These are phyloP conservation scores for Yamadazyma laniorum DNA, from an alignment of 805 yeast species.

Conservation along the genomic window DNA sequence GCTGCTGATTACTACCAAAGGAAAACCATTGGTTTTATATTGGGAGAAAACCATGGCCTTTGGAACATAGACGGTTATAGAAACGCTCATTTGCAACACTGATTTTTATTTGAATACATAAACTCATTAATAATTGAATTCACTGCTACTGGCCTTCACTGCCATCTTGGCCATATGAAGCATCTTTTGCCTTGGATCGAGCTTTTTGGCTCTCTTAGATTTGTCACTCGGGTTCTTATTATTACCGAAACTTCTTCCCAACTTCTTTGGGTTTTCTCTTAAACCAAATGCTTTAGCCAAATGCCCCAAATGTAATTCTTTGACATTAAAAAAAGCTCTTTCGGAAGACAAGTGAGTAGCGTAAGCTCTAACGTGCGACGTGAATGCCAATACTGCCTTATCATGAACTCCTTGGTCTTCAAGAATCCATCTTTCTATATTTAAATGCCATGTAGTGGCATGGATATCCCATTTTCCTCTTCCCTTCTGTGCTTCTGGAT, in stretches of 20 bases:
- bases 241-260: conserved; percentile 46
- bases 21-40: conserved; percentile 58
- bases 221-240: conserved; percentile 10
- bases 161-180: conserved; percentile 71
- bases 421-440: conserved; percentile 83
- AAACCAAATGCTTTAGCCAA: conserved; percentile 92
- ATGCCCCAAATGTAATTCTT: conserved; percentile 87
- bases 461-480: conserved; percentile 77
- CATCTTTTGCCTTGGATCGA: conserved; percentile 72
- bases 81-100: conserved; percentile 11
- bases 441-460: conserved; percentile 95
- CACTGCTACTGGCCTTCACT: conserved; percentile 60
- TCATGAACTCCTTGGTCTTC: conserved; percentile 61
- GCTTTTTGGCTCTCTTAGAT: conserved; percentile 47
- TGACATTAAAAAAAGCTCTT: conserved; percentile 76
- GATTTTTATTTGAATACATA: background rate
- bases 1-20: conserved; percentile 57
- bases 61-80: conserved; percentile 47
- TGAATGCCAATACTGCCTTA: conserved; percentile 75
- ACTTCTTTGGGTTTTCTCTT: conserved; percentile 87
- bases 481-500: conserved; percentile 31
- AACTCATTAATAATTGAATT: conserved; percentile 57
- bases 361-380: conserved; percentile 90
- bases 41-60: conserved; percentile 77
- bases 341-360: conserved; percentile 89